Evolutionary conservation across 108 stramenopile species (phyloP).

Genomic region (Asterionellopsis glacialis): DNA sequence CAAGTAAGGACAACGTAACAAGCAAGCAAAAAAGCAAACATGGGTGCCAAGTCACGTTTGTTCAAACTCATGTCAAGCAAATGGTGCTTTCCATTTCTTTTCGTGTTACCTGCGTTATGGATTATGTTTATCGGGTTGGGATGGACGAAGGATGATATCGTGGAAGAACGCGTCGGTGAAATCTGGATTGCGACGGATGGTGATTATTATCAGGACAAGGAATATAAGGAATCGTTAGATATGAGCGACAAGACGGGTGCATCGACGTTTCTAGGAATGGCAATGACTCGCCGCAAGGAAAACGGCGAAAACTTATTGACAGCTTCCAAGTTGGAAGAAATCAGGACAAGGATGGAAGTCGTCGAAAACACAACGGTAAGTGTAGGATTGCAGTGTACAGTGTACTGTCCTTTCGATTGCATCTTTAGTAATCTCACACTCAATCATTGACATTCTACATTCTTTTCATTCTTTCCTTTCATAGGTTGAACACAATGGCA

Average conservation of each 20-base stretch:
- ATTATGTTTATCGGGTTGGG: constrained; percentile 20
- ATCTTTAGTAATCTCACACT: too few species aligned
- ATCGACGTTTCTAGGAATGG: constrained; percentile 26
- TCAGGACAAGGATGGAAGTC: constrained; percentile 26
- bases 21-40: too few species aligned
- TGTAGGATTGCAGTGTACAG: background rate
- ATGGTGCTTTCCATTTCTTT: constrained; percentile 12
- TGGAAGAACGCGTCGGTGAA: constrained; percentile 26
- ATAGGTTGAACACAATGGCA: constrained; percentile 21
- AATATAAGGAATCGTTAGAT: constrained; percentile 13
- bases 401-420: too few species aligned
- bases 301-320: constrained; percentile 32
- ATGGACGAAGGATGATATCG: constrained; percentile 21
- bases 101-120: constrained; percentile 22
- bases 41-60: too few species aligned
- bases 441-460: too few species aligned
- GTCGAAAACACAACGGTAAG: constrained; percentile 34
- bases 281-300: constrained; percentile 16
- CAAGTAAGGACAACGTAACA: too few species aligned
- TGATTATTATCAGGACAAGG: constrained; percentile 19
- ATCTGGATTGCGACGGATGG: constrained; percentile 31
- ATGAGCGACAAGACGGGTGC: background rate
- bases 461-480: background rate
- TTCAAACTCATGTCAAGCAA: too few species aligned
- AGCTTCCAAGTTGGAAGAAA: constrained; percentile 18